Evolutionary conservation across 2,329 filamentous ascomycete genomes (phyloP).

Genomic region (Aspergillus melleus): DNA sequence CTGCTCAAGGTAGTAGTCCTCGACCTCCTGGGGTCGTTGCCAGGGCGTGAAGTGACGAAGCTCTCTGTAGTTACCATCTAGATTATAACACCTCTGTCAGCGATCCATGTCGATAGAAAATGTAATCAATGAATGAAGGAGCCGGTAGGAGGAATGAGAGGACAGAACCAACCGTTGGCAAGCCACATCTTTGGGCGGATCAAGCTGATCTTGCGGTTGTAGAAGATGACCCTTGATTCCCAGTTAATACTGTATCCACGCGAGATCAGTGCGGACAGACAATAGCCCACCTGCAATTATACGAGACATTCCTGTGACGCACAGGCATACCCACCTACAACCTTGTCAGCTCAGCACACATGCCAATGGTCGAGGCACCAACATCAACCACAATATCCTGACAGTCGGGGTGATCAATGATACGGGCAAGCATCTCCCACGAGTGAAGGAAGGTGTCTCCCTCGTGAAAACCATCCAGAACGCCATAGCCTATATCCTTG

Average conservation of each 20-base stretch:
- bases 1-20: constrained; percentile 65
- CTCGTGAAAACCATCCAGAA: constrained; percentile 67
- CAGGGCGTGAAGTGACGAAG: constrained; percentile 65
- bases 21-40: constrained; percentile 55
- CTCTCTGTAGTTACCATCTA: constrained; percentile 64
- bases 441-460: constrained; percentile 59
- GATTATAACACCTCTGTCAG: not conserved
- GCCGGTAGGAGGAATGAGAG: not conserved
- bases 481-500: constrained; percentile 52
- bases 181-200: constrained; percentile 72
- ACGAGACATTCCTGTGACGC: constrained; percentile 61
- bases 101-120: not conserved
- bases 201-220: constrained; percentile 67
- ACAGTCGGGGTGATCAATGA: constrained; percentile 60
- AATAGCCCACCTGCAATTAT: constrained; percentile 57
- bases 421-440: constrained; percentile 62
- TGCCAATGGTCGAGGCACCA: not conserved
- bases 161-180: constrained; percentile 53
- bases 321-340: constrained; percentile 58
- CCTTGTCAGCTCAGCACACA: not conserved
- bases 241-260: not conserved
- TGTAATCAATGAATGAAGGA: not conserved
- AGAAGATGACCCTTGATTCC: constrained; percentile 51
- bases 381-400: constrained; percentile 66
- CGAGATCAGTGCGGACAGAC: not conserved